Percentiles rank a stretch among this genome's conserved stretches.
These are phyloP conservation scores for Kurtzmaniella quercitrusa DNA, from an alignment of 1,139 yeast species.

Conservation along the genomic window DNA sequence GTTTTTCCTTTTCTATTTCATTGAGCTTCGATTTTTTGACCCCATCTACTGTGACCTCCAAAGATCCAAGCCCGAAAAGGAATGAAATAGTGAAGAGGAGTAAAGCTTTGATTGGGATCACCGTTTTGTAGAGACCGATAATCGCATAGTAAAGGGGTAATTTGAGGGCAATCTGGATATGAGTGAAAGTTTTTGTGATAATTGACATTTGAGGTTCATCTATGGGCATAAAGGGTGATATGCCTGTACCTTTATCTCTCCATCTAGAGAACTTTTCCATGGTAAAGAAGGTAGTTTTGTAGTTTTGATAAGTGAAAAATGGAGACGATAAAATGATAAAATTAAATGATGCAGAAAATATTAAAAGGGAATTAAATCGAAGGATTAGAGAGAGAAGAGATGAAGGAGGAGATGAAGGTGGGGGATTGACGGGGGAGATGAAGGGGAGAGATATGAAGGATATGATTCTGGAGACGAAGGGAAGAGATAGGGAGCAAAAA, in stretches of 20 bases:
- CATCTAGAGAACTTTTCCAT: slow-evolving; percentile 76
- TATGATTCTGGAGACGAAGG: no score
- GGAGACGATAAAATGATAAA: no score
- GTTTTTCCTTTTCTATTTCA: slow-evolving; percentile 31
- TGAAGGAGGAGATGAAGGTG: no score
- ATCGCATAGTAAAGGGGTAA: slow-evolving; percentile 15
- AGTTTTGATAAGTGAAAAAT: no score
- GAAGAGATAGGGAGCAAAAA: no score
- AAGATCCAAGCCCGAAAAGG: slow-evolving; percentile 23
- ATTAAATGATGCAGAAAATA: no score
- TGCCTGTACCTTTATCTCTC: slow-evolving; percentile 82
- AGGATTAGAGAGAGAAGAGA: no score
- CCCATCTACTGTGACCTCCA: slow-evolving; percentile 49
- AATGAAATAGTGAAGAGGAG: slow-evolving; percentile 13
- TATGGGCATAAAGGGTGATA: slow-evolving; percentile 67
- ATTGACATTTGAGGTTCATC: slow-evolving; percentile 12
- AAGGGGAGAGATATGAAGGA: no score
- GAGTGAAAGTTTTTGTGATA: slow-evolving; percentile 8
- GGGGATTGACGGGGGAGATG: no score
- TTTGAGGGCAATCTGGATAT: slow-evolving; percentile 3
- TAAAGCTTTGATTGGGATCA: slow-evolving; percentile 15
- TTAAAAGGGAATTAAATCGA: no score
- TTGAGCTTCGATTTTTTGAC: slow-evolving; percentile 39
- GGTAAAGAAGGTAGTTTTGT: background rate
- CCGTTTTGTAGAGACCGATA: slow-evolving; percentile 10